Evolutionary conservation across 2,329 filamentous ascomycete genomes (phyloP).

Genomic region (Thelonectria discophora): DNA sequence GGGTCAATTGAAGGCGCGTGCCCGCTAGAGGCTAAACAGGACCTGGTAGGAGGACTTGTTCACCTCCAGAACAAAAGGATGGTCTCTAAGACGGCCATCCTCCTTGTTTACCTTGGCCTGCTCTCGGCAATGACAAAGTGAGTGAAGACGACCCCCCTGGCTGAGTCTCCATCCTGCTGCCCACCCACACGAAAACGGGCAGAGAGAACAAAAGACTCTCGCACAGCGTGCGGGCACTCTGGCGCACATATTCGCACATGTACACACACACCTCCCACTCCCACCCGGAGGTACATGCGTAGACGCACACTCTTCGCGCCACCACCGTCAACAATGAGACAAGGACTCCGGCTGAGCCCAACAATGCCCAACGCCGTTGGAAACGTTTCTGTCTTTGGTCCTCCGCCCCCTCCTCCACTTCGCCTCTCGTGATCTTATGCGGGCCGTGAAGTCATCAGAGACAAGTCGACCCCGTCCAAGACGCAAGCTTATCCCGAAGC

Average conservation of each 20-base stretch:
- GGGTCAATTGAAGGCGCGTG: slow-evolving; percentile 28
- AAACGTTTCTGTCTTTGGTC: slow-evolving; percentile 22
- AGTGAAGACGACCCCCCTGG: slow-evolving; percentile 25
- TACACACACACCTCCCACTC: slow-evolving; percentile 18
- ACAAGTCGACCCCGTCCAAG: slow-evolving; percentile 36
- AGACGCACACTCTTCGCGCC: slow-evolving; percentile 30
- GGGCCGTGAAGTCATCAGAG: slow-evolving; percentile 42
- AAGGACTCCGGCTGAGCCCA: slow-evolving; percentile 37
- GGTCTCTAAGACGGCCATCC: slow-evolving; percentile 31
- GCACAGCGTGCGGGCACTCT: slow-evolving; percentile 4
- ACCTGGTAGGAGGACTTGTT: slow-evolving; percentile 24
- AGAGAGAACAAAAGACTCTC: slow-evolving; percentile 13
- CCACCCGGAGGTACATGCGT: slow-evolving; percentile 14
- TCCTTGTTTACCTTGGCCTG: slow-evolving; percentile 25
- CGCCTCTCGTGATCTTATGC: slow-evolving; percentile 37
- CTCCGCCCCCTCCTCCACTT: slow-evolving; percentile 26
- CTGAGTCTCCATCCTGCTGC: slow-evolving; percentile 7
- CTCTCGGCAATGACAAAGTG: slow-evolving; percentile 26
- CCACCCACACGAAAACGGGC: slow-evolving; percentile 20
- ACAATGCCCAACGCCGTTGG: slow-evolving; percentile 39
- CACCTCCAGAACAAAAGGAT: slow-evolving; percentile 21
- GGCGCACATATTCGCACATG: slow-evolving; percentile 7
- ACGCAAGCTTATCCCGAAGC: slow-evolving; percentile 46
- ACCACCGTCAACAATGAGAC: slow-evolving; percentile 30
- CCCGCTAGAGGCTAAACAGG: slow-evolving; percentile 12